Percentiles rank a stretch among this genome's conserved stretches.
These are phyloP conservation scores for Lithocarpus polystachyus DNA, from an alignment of 306 rosid species.

Conservation along the genomic window DNA sequence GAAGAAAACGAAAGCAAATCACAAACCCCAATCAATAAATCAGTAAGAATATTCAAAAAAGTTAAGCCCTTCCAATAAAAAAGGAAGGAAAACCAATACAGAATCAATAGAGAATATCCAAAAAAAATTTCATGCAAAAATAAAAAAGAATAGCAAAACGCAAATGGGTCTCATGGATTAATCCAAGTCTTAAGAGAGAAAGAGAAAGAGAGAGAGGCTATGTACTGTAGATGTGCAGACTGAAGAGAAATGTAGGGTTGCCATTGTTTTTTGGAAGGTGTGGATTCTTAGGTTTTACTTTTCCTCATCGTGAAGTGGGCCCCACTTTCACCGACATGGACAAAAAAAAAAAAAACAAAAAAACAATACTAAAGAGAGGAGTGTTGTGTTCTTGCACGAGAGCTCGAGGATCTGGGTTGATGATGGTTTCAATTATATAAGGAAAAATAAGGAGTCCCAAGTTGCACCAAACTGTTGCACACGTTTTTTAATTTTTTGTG, in stretches of 20 bases:
- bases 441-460: no score
- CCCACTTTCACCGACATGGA: conserved; percentile 12
- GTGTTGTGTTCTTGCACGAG: background rate
- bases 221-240: no score
- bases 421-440: no score
- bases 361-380: background rate
- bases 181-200: background rate
- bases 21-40: background rate
- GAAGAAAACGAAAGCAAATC: conserved; percentile 1
- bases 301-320: background rate
- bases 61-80: no score
- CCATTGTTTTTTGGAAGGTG: background rate
- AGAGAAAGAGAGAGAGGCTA: background rate
- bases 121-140: background rate
- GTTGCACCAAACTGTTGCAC: no score
- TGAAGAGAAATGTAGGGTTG: background rate
- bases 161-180: background rate
- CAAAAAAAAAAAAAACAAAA: no score
- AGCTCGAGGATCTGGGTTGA: conserved; percentile 16
- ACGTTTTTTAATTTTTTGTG: no score
- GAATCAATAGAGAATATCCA: background rate
- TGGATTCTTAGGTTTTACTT: background rate
- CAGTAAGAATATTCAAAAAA: background rate
- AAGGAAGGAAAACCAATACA: no score
- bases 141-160: background rate